Percentiles rank a stretch among this genome's conserved stretches.
These are phyloP conservation scores for Cudoniella acicularis DNA, from an alignment of 495 filamentous ascomycete species.

Conservation along the genomic window DNA sequence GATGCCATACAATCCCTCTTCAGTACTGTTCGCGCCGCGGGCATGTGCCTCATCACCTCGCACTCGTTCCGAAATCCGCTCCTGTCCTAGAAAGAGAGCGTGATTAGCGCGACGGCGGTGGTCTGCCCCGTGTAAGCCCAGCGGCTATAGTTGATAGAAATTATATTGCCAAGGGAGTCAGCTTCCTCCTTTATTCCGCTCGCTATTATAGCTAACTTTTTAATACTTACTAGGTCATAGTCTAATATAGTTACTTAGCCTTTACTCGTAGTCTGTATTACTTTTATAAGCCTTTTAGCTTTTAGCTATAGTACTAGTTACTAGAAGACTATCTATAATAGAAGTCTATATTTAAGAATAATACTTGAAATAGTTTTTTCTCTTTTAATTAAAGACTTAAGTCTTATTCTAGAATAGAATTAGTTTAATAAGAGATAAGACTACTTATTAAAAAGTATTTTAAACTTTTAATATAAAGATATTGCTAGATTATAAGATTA, in stretches of 20 bases:
- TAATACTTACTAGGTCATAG: slow-evolving; percentile 3
- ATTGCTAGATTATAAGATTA: slow-evolving; percentile 1
- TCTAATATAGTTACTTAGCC: slow-evolving; percentile 5
- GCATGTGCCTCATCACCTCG: slow-evolving; percentile 34
- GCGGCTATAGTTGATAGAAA: slow-evolving; percentile 23
- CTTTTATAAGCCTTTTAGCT: background rate
- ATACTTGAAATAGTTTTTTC: background rate
- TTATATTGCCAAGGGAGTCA: slow-evolving; percentile 25
- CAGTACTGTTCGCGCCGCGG: slow-evolving; percentile 24
- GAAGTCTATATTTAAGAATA: background rate
- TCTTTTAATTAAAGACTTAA: background rate
- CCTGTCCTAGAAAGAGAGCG: too few species aligned
- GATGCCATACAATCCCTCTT: slow-evolving; percentile 32
- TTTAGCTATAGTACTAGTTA: background rate
- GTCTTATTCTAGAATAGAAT: background rate
- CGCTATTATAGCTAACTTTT: background rate
- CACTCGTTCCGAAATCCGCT: slow-evolving; percentile 29
- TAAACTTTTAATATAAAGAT: slow-evolving; percentile 1
- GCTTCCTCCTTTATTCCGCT: slow-evolving; percentile 2
- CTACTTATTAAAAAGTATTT: background rate
- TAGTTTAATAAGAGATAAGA: background rate
- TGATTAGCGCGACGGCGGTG: slow-evolving; percentile 1
- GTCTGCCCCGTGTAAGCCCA: slow-evolving; percentile 19
- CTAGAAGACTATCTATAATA: background rate
- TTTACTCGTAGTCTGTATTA: slow-evolving; percentile 7